Base-by-base conservation (phyloP, 202 grass and related monocot species). In the Carex arenaria region DNA sequence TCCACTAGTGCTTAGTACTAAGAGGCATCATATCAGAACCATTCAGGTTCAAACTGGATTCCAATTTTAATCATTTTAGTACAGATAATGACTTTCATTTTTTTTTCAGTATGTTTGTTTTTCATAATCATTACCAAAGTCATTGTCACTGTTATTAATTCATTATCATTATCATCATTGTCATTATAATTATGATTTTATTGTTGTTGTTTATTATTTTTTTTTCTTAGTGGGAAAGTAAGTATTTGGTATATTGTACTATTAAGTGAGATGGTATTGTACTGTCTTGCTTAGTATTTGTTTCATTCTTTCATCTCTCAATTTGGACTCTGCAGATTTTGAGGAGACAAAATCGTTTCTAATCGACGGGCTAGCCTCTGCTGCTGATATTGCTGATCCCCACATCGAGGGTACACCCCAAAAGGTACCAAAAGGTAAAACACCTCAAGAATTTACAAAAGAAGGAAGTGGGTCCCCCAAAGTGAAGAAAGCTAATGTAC, bases 261-360 rank as follows among this genome's bases (percentile, higher is more conserved):
- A 13, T 56, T 42, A 49, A 23, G 69, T 72, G 43, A 51, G 51
- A 10, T 28, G 69, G 10, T 26, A 20, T 57, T 56, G 53, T 60
- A 34, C 23, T 12, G 19, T 12, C 15, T 78, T 78, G 28, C 28
- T 38, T 60, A 36, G 53, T 60, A 57, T 77, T 75, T 78, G 28
- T 19, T 77, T 78, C 15, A 60, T 59, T 78, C 9, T 57, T 38
- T 78, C 30, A 78, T 78, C 3, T 38, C 11, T 59, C 73, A 60
- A 36, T 9, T 59, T 60, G 73, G 17, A 78, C 53, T 38, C 10
- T 56, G 80, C 62, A 82, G 80, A 82, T 82, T 18, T 15, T 57
- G 43, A 82, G n/a, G 45, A 13, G 80, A 54, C 15, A 52, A 82
- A 56, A 67, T 28, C 64, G 10, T 15, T 26, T 7, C 1, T 20